Percentiles rank a stretch among this genome's conserved stretches.
Evolutionary conservation across 805 yeast genomes (phyloP).

Genomic region (Candida caryicola): DNA sequence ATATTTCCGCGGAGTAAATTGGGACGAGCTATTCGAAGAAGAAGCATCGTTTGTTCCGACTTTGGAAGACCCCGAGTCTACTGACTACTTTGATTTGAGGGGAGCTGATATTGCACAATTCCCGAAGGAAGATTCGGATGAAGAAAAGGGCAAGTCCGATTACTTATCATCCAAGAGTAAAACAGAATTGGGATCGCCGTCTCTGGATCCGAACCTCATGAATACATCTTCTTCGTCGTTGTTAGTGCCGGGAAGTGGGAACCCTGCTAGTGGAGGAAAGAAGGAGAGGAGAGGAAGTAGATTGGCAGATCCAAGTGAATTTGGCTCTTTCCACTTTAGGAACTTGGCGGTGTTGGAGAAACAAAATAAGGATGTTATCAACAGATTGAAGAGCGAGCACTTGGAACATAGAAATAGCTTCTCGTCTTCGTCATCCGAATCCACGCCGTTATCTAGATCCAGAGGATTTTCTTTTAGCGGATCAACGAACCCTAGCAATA

Average conservation of each 20-base stretch:
- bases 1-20: slow-evolving; percentile 67
- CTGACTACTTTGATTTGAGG: slow-evolving; percentile 86
- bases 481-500: slow-evolving; percentile 1
- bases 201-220: slow-evolving; percentile 3
- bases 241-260: slow-evolving; percentile 12
- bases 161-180: slow-evolving; percentile 4
- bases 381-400: slow-evolving; percentile 81
- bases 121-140: slow-evolving; percentile 46
- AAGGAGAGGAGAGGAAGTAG: slow-evolving; percentile 74
- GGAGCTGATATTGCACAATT: slow-evolving; percentile 78
- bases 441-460: slow-evolving; percentile 35
- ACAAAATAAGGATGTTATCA: slow-evolving; percentile 90
- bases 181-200: slow-evolving; percentile 16
- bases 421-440: slow-evolving; percentile 49
- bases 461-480: slow-evolving; percentile 30
- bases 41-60: slow-evolving; percentile 83
- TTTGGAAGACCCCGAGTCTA: slow-evolving; percentile 75
- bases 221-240: slow-evolving; percentile 9
- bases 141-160: slow-evolving; percentile 26
- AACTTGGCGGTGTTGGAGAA: slow-evolving; percentile 87
- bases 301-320: slow-evolving; percentile 70
- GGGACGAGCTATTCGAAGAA: slow-evolving; percentile 69
- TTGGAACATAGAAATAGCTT: slow-evolving; percentile 53
- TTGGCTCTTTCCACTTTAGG: slow-evolving; percentile 90
- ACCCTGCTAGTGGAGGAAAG: slow-evolving; percentile 20